Base-by-base conservation (phyloP, 1,284 basidiomycete genomes). In the Mycena sp. region DNA sequence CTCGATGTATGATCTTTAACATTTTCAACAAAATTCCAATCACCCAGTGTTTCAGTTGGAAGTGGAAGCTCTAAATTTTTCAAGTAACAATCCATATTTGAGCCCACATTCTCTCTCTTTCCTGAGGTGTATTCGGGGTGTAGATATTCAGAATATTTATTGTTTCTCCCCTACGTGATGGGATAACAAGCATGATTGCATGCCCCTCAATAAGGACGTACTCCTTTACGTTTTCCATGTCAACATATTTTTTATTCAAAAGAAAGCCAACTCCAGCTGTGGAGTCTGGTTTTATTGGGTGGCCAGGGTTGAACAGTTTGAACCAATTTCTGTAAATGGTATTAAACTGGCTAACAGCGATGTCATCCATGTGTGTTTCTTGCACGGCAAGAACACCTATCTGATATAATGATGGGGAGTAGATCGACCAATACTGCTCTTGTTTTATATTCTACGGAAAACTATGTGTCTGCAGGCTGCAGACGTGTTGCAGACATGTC, bases 101-200 rank as follows among this genome's bases (percentile, higher is more conserved):
- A 30, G 23, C 29, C 57, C 57, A 60, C 35, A 60, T 16, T 1
- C 5, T 11, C 5, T 45, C 19, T 50, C 54, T 37, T 35, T 29
- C 45, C 21, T 38, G 43, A 38, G 44, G 14, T 14, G 43, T 48
- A 41, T 64, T 64, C n/a, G 67, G 65, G 1, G 67, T 65, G 46
- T 69, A 69, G 14, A 64, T 57, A n/a, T 59, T 58, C 9, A 67
- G 37, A 7, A 63, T 56, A 4, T 45, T 57, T 10, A 62, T 25
- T 21, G 26, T 61, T 28, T 32, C 14, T 6, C 44, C 44, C 16
- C 32, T 37, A 17, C 67, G 54, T 63, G 65, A 67, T 1, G 62
- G 58, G 3, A 62, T 14, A 30, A 9, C 54, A 6, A 67, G 12
- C 21, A 62, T 9, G 1, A 67, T 7, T 1, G 65, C 68, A 28